These are phyloP conservation scores for Colletotrichum navitas DNA, from an alignment of 2,329 filamentous ascomycete genomes.

Conservation along the genomic window DNA sequence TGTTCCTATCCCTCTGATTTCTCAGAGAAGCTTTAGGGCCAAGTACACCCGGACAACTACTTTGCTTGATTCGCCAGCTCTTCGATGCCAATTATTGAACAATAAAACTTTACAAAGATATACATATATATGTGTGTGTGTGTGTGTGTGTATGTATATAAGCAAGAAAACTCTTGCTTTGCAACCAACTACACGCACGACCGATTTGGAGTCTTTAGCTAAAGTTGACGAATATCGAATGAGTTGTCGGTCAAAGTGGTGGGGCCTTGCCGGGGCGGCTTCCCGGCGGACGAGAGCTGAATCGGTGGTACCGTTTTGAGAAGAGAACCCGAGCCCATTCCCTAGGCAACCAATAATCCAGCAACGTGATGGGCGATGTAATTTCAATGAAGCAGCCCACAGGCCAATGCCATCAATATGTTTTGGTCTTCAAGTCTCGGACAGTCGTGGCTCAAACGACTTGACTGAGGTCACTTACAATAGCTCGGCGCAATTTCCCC, in stretches of 20 bases:
- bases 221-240: neutral
- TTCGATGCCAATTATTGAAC: neutral
- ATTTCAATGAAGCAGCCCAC: neutral
- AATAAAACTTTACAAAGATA: neutral
- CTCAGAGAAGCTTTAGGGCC: neutral
- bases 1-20: neutral
- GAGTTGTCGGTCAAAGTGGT: neutral
- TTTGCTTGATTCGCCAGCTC: neutral
- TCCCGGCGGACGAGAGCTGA: neutral
- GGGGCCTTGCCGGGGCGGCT: constrained; percentile 1
- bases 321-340: neutral
- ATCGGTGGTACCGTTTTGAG: neutral
- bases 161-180: neutral
- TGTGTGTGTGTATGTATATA: too few species aligned
- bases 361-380: neutral
- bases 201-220: neutral
- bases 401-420: neutral
- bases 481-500: constrained; percentile 37
- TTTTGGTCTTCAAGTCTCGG: neutral
- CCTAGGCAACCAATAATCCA: neutral
- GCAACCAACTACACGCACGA: neutral
- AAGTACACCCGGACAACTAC: neutral
- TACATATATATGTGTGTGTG: too few species aligned
- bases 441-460: constrained; percentile 17
- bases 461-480: constrained; percentile 14